Conservation (phyloP, 2,329 filamentous ascomycete genomes). For the Talaromyces sp. region DNA sequence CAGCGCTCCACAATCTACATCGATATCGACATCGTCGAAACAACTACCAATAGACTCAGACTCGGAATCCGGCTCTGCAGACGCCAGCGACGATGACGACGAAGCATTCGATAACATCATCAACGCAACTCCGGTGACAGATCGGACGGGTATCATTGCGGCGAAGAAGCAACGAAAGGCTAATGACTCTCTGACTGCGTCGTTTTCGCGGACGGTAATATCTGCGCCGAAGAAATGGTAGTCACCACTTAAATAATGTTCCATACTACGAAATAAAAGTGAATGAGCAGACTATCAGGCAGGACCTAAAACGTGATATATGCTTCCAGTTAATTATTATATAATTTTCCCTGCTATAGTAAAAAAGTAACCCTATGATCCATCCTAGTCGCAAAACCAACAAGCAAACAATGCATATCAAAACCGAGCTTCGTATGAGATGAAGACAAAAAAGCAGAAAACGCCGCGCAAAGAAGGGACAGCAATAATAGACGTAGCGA, state of each 20-base stretch:
- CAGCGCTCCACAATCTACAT: constrained; percentile 46
- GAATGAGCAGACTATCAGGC: neutral
- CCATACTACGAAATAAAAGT: neutral
- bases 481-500: neutral
- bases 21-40: constrained; percentile 41
- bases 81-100: constrained; percentile 46
- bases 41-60: constrained; percentile 58
- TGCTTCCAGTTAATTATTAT: neutral
- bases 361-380: neutral
- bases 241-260: neutral
- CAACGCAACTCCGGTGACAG: constrained; percentile 82
- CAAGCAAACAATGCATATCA: constrained; percentile 2
- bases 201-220: constrained; percentile 49
- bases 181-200: constrained; percentile 49
- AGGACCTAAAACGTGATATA: neutral
- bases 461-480: neutral
- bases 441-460: neutral
- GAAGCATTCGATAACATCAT: constrained; percentile 93
- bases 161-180: constrained; percentile 56
- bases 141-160: constrained; percentile 68
- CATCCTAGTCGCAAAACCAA: neutral
- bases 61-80: constrained; percentile 68
- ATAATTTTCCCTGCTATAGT: neutral
- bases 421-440: neutral
- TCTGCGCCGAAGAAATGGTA: constrained; percentile 45